phyloP scores from a whole-genome alignment of 2,329 filamentous ascomycete species.

The Celoporthe dispersa region DNA sequence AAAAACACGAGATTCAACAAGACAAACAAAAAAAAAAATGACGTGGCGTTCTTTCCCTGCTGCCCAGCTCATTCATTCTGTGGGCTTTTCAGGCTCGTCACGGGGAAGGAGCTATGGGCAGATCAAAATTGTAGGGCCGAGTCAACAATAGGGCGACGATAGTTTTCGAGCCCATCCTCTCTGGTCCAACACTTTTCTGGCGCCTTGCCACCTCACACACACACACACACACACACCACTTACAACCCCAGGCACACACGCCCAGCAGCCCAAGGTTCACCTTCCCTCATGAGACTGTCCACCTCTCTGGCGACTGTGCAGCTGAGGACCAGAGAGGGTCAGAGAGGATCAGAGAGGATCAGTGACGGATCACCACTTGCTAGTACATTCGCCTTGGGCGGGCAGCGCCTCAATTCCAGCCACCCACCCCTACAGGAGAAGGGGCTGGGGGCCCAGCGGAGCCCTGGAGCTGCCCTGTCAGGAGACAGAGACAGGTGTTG shows the following conservation, averaged over 20 bases:
- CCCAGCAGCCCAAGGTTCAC: not conserved
- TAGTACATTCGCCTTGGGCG: not conserved
- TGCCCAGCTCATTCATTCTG: not conserved
- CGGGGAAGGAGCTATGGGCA: not conserved
- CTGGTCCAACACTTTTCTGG: not conserved
- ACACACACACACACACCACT: no score
- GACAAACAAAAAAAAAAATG: not conserved
- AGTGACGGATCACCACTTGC: slow-evolving; percentile 9
- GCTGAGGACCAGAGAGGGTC: not conserved
- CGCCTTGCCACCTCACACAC: slow-evolving; percentile 1
- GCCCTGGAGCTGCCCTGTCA: not conserved
- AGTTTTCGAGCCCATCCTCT: not conserved
- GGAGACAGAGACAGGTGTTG: not conserved
- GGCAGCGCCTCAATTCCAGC: slow-evolving; percentile 1
- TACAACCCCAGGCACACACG: not conserved
- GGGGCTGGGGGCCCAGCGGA: not conserved
- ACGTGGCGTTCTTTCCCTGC: not conserved
- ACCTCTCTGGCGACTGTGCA: not conserved
- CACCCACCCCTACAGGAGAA: not conserved
- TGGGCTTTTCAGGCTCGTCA: not conserved
- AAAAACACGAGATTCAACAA: not conserved
- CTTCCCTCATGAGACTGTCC: not conserved
- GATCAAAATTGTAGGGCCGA: not conserved
- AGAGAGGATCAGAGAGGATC: not conserved
- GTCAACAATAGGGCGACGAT: not conserved